These are phyloP conservation scores for Scleromitrula shiraiana DNA, from an alignment of 2,329 filamentous ascomycete genomes.

Conservation along the genomic window DNA sequence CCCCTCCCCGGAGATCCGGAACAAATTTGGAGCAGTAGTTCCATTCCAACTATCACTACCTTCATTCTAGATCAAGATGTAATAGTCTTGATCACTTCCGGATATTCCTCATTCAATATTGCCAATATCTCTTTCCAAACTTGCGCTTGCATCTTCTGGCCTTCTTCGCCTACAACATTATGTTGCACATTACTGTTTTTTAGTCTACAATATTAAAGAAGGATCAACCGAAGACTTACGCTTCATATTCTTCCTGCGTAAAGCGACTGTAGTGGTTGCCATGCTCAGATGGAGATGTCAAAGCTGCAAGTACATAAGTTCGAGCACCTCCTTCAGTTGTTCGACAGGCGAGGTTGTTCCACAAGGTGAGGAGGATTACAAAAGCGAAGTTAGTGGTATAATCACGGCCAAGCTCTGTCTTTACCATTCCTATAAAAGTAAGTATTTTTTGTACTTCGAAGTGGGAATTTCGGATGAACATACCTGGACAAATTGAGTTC, in stretches of 20 bases:
- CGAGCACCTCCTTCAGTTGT: constrained; percentile 28
- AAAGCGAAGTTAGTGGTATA: constrained; percentile 17
- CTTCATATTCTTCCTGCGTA: constrained; percentile 19
- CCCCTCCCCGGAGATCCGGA: no score
- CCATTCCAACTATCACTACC: no score
- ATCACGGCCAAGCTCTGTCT: constrained; percentile 19
- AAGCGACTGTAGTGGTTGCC: constrained; percentile 23
- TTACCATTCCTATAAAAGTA: constrained; percentile 17
- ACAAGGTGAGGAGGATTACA: constrained; percentile 8
- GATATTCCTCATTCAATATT: constrained; percentile 18
- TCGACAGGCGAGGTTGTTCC: constrained; percentile 19
- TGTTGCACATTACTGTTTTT: constrained; percentile 16
- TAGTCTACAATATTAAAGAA: neutral
- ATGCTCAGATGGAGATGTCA: constrained; percentile 21
- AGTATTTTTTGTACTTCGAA: neutral
- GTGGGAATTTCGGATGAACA: neutral
- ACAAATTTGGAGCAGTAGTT: no score
- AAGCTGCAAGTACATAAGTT: constrained; percentile 25
- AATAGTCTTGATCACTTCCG: neutral
- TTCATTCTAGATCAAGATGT: no score
- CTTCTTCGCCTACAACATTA: constrained; percentile 19
- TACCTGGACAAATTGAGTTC: constrained; percentile 22
- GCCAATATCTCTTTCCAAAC: constrained; percentile 23
- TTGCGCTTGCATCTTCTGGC: constrained; percentile 21
- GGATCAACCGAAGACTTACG: constrained; percentile 13